Evolutionary conservation across 176 grass and related monocot species (phyloP).

Genomic region (Poa annua): DNA sequence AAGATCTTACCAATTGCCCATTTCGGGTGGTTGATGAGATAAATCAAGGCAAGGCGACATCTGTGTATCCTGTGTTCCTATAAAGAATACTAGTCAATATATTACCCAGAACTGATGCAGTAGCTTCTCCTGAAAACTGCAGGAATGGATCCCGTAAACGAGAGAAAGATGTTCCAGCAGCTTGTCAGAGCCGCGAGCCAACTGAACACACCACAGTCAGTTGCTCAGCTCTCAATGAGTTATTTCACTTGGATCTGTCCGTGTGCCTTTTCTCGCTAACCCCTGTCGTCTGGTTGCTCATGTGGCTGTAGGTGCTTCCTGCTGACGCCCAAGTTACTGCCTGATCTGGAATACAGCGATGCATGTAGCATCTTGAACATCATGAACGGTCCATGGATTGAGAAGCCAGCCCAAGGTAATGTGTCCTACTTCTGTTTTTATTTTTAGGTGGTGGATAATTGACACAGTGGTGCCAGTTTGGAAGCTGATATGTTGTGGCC

Average conservation of each 20-base stretch:
- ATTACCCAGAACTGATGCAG: not conserved
- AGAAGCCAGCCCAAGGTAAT: conserved; percentile 72
- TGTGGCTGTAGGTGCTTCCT: conserved; percentile 76
- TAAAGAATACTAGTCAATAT: not conserved
- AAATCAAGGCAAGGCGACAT: conserved; percentile 72
- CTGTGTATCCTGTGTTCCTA: not conserved
- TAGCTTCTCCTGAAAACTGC: conserved; percentile 26
- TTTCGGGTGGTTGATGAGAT: conserved; percentile 98
- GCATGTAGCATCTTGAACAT: conserved; percentile 97
- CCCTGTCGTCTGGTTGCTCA: not conserved
- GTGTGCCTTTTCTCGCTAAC: not conserved
- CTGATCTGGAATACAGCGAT: conserved; percentile 87
- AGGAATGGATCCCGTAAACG: conserved; percentile 99
- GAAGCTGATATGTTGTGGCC: not conserved
- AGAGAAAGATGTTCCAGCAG: conserved; percentile 99
- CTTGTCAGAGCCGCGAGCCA: conserved; percentile 95
- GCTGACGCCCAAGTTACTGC: conserved; percentile 87
- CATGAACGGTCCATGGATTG: conserved; percentile 97
- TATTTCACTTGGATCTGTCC: conserved; percentile 14
- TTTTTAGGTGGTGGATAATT: not conserved
- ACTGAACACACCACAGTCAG: conserved; percentile 88
- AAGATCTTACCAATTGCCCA: conserved; percentile 96
- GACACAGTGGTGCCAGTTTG: too few species aligned
- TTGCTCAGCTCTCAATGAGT: not conserved
- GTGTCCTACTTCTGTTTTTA: not conserved